These are phyloP conservation scores for Fusarium goolgardi DNA, from an alignment of 2,329 filamentous ascomycete genomes.

Conservation along the genomic window DNA sequence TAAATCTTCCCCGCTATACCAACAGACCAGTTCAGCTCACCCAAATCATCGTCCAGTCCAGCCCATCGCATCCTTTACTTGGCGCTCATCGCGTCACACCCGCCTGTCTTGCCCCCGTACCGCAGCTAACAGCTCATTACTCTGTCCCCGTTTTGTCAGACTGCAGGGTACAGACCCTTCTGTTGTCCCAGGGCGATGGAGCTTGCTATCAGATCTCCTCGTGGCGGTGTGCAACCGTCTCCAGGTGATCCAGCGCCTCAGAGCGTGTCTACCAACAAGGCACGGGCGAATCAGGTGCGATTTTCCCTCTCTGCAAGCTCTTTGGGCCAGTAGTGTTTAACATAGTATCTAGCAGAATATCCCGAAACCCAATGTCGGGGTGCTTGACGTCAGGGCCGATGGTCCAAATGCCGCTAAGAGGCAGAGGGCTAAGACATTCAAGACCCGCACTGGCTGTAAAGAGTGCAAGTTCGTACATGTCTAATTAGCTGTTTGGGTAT, in stretches of 20 bases:
- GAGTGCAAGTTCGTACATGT: slow-evolving; percentile 39
- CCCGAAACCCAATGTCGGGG: slow-evolving; percentile 28
- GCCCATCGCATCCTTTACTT: slow-evolving; percentile 3
- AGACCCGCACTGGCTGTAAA: slow-evolving; percentile 40
- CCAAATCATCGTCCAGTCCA: slow-evolving; percentile 2
- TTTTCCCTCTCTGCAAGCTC: neutral
- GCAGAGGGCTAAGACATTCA: slow-evolving; percentile 33
- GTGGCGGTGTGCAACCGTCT: slow-evolving; percentile 3
- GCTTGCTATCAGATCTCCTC: slow-evolving; percentile 8
- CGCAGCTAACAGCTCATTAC: slow-evolving; percentile 2
- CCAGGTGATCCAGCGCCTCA: neutral
- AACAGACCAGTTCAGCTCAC: neutral
- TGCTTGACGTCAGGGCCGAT: slow-evolving; percentile 26
- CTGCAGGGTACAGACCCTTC: slow-evolving; percentile 2
- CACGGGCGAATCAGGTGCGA: slow-evolving; percentile 1
- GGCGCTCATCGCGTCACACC: slow-evolving; percentile 7
- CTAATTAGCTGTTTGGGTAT: neutral
- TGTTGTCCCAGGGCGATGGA: slow-evolving; percentile 1
- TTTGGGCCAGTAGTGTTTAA: neutral
- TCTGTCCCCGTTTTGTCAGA: slow-evolving; percentile 2
- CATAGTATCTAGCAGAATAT: slow-evolving; percentile 7
- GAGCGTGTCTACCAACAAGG: neutral
- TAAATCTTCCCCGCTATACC: slow-evolving; percentile 1
- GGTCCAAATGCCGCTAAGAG: slow-evolving; percentile 14
- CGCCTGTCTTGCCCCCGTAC: slow-evolving; percentile 1